Evolutionary conservation across 192 early-diverging fungal species (phyloP), one percentile per base, ranked within the genome.

Genomic region (Dissophora globulifera): DNA sequence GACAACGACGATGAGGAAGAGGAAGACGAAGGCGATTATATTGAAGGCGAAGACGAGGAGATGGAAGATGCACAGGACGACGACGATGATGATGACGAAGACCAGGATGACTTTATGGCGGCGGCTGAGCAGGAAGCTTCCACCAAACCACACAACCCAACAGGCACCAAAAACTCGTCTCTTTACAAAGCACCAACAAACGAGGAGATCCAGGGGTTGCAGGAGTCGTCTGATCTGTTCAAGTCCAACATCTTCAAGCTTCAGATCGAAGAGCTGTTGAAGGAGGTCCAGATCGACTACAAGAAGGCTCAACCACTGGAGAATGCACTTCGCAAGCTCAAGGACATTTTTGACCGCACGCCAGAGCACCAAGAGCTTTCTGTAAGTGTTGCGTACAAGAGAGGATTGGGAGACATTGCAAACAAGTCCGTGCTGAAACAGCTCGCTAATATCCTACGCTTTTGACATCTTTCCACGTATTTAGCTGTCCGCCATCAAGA

Each of bases 221-320:
- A 90, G 79, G 93, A 96, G 56, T 90, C 93, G 0, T 84, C 88
- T 5, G 86, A 93, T 57, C 78, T 97, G 46, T 94, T 90, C 83
- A 94, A 96, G 62, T 90, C 91, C 46, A 96, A 96, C 78, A 84
- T 98, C 55, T 95, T 96, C 84, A 92, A 91, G 78, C 82, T 98
- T 41, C 93, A 97, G 83, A 85, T 91, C 55, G 90, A 90, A 48
- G 92, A 94, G 83, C 82, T 93, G 23, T 58, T 93, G 30, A 84
- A 78, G 23, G 90, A 94, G 64, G 87, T 91, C 25, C 53, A 74
- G 11, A 52, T 90, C 25, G 85, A 91, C 49, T 87, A 90, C 45
- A 83, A 80, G 22, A 89, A 88, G 50, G 60, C 71, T 9, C 86
- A 81, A 50, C 61, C 82, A 25, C 50, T 93, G 42, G 92, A 94